Conservation (phyloP, 2,329 filamentous ascomycete genomes). For the Monilinia laxa region DNA sequence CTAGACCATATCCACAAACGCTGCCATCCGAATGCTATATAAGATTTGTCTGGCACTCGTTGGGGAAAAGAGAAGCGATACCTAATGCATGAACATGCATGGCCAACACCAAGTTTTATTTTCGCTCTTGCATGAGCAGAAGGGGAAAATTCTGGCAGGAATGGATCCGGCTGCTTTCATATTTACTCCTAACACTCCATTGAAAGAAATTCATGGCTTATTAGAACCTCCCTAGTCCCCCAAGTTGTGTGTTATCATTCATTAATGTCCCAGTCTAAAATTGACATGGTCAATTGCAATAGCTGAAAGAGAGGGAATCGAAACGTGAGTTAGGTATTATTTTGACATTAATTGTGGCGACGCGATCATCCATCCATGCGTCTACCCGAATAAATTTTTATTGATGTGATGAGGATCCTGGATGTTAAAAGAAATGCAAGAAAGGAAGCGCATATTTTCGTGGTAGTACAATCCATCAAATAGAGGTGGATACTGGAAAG, state of each 20-base stretch:
- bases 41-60: neutral
- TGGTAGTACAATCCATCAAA: constrained; percentile 22
- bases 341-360: constrained; percentile 24
- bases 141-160: constrained; percentile 5
- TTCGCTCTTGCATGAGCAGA: constrained; percentile 21
- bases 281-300: neutral
- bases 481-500: constrained; percentile 6
- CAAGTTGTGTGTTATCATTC: constrained; percentile 1
- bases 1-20: constrained; percentile 7
- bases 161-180: constrained; percentile 6
- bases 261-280: neutral
- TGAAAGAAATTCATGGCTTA: constrained; percentile 9
- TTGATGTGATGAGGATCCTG: constrained; percentile 6
- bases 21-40: constrained; percentile 1
- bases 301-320: constrained; percentile 9
- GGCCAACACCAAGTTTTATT: constrained; percentile 14
- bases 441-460: constrained; percentile 19
- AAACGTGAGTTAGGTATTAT: constrained; percentile 21
- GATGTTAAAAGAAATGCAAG: constrained; percentile 18
- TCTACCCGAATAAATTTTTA: constrained; percentile 17
- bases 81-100: constrained; percentile 19
- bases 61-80: constrained; percentile 11
- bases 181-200: constrained; percentile 20
- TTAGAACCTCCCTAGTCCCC: neutral
- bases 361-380: constrained; percentile 23